These are phyloP conservation scores for Butyriboletus appendiculatus DNA, from an alignment of 1,284 basidiomycete genomes.

Conservation along the genomic window DNA sequence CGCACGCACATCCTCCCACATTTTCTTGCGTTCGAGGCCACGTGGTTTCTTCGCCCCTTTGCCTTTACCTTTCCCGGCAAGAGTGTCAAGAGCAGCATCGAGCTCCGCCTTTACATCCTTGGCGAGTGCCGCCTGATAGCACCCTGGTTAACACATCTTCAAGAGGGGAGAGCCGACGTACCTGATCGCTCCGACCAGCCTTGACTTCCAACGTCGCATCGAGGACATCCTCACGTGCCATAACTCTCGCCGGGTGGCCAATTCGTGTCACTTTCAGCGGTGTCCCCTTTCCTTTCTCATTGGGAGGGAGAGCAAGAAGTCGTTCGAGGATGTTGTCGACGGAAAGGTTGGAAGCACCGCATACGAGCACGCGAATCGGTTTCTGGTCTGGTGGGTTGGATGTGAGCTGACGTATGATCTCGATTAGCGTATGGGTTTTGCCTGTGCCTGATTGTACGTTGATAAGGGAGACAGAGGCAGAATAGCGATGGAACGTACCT, in stretches of 20 bases:
- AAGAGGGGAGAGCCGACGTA: conserved; percentile 19
- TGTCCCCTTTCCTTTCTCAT: conserved; percentile 36
- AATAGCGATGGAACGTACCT: conserved; percentile 45
- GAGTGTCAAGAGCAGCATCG: conserved; percentile 61
- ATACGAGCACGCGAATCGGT: conserved; percentile 70
- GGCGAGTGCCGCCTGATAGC: conserved; percentile 64
- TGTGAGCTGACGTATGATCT: conserved; percentile 85
- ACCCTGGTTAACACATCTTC: neutral
- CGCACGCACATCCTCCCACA: conserved; percentile 91
- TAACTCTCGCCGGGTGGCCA: conserved; percentile 92
- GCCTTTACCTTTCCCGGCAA: conserved; percentile 81
- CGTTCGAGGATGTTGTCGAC: conserved; percentile 91
- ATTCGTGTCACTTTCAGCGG: conserved; percentile 73
- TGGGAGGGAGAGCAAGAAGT: conserved; percentile 60
- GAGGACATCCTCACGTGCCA: conserved; percentile 69
- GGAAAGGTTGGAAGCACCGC: conserved; percentile 89
- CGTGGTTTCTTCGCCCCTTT: conserved; percentile 68
- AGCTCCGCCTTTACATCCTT: conserved; percentile 87
- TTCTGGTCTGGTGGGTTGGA: conserved; percentile 44
- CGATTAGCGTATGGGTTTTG: conserved; percentile 91
- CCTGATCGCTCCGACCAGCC: conserved; percentile 77
- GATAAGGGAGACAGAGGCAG: neutral
- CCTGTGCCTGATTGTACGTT: conserved; percentile 63
- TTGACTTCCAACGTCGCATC: conserved; percentile 88
- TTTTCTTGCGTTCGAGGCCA: conserved; percentile 80